A percentile compares a stretch with the other conserved stretches of the same genome.
These are phyloP conservation scores for Schrenkiella parvula DNA, from an alignment of 345 rosid genomes.

Conservation along the genomic window DNA sequence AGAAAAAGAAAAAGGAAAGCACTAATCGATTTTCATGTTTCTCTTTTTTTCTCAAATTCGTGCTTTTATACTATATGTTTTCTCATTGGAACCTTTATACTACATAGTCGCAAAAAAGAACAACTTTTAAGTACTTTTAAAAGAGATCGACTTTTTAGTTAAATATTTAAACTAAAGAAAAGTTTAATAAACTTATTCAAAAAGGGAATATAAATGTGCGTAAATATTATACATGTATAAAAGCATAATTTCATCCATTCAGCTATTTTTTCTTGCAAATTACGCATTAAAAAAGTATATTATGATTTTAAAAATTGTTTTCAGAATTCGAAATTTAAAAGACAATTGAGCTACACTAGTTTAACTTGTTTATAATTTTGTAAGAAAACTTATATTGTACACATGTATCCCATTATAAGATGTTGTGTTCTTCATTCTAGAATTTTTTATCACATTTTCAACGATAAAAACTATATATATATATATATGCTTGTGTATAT, in stretches of 20 bases:
- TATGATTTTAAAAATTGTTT: neutral
- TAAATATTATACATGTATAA: neutral
- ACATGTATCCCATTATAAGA: neutral
- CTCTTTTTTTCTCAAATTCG: constrained; percentile 13
- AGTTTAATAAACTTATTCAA: neutral
- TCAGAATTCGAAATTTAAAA: neutral
- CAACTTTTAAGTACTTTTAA: constrained; percentile 29
- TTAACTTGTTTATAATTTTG: neutral
- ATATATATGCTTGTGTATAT: neutral
- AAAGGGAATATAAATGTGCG: constrained; percentile 18
- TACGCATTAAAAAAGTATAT: neutral
- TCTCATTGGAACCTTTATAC: constrained; percentile 24
- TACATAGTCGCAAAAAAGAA: constrained; percentile 29
- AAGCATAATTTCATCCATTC: constrained; percentile 1
- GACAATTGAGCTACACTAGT: neutral
- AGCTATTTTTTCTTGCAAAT: neutral
- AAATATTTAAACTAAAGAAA: neutral
- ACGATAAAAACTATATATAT: neutral
- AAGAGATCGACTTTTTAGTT: constrained; percentile 28
- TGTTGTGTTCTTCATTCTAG: neutral
- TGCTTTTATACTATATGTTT: constrained; percentile 31
- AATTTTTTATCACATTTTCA: constrained; percentile 8
- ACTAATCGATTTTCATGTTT: constrained; percentile 33
- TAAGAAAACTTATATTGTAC: neutral
- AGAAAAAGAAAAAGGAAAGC: constrained; percentile 26